Percentiles rank a stretch among this genome's conserved stretches.
Evolutionary conservation across 2,329 filamentous ascomycete genomes (phyloP).

Genomic region (Albifimbria verrucaria): DNA sequence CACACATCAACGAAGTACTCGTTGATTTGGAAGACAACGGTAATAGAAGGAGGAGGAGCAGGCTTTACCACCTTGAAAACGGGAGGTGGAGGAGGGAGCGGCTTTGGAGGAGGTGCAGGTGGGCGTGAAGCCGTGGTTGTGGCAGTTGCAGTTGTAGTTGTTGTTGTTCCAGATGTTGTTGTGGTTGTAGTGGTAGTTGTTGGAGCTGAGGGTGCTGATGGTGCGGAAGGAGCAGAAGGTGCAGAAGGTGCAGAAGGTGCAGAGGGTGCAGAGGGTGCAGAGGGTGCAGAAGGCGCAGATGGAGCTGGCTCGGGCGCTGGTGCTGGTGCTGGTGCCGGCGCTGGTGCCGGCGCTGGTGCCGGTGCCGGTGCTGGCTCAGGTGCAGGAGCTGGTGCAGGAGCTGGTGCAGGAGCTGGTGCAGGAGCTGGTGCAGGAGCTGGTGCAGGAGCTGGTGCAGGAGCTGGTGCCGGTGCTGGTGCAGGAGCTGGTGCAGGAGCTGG

Average conservation of each 20-base stretch:
- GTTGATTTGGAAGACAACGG: background rate
- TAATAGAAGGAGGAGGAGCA: background rate
- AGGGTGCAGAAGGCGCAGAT: background rate
- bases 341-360: no score
- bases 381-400: no score
- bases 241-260: background rate
- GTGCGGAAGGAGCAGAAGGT: background rate
- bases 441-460: no score
- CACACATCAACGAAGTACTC: background rate
- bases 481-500: no score
- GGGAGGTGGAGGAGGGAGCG: background rate
- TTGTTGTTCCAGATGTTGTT: background rate
- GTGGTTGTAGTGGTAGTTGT: background rate
- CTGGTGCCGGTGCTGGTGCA: no score
- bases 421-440: no score
- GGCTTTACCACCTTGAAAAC: background rate
- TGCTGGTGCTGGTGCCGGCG: no score
- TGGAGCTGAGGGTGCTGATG: background rate
- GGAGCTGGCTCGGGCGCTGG: background rate
- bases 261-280: background rate
- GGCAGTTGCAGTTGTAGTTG: background rate
- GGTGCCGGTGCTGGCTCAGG: no score
- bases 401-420: no score
- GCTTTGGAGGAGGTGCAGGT: background rate
- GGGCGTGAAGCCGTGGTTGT: background rate